Base-by-base conservation (phyloP, 1,284 basidiomycete genomes). In the Trichosporon coremiiforme region DNA sequence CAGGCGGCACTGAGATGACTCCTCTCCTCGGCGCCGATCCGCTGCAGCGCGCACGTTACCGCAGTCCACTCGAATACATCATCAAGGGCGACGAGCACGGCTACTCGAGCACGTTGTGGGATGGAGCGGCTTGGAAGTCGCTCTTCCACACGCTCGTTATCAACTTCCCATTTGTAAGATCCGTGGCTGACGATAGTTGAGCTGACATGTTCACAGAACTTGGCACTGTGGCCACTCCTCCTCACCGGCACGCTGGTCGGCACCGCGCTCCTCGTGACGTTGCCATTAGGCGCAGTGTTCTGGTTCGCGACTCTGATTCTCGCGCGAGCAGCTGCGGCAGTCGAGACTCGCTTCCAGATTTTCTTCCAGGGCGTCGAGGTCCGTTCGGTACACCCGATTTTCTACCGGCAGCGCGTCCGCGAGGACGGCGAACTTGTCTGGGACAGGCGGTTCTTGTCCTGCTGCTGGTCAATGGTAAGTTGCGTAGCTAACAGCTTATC, bases 291-390 rank as follows among this genome's bases (percentile, higher is more conserved):
- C 9, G 81, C 79, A 0, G 74, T 78, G 1, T 75, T 83, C 2
- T 84, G 83, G 83, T 83, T 80, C 78, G 67, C 82, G 62, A 82
- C 81, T 1, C 74, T 84, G 47, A 73, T 84, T 66, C 73, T 84
- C 36, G 73, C 81, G 9, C 78, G 83, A 13, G 82, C 79, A 20
- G 79, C 77, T 3, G 81, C 81, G 13, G 70, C 77, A 8, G 66
- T 79, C 6, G 83, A 84, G 72, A 77, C 80, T 55, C 47, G 75
- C 66, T 33, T 68, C 35, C 65, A 70, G 38, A 29, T 25, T 1
- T 35, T 55, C 25, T 66, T 66, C 66, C 64, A 72, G 17, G 45
- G 31, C 33, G 29, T 35, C 47, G 15, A 50, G 38, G 15, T 25
- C 10, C 6, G 35, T 3, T 25, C 67, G 1, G 31, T 53, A 0